Evolutionary conservation across 805 yeast species (phyloP).

Genomic region (Teunomyces funiuensis): DNA sequence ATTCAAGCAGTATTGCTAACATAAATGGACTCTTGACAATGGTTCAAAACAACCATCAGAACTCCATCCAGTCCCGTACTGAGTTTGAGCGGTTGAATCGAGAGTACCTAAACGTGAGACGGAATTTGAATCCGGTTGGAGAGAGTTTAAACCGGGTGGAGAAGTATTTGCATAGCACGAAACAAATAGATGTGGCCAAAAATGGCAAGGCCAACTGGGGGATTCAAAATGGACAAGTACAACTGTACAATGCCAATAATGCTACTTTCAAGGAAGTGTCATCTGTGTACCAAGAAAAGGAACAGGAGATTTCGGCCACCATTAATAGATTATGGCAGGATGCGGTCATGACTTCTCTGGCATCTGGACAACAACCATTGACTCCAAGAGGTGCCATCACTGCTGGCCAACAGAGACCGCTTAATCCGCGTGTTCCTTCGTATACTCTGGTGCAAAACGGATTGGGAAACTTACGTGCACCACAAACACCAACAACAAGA

Average conservation of each 20-base stretch:
- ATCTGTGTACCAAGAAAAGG: constrained; percentile 30
- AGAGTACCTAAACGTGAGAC: constrained; percentile 67
- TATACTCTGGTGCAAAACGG: constrained; percentile 15
- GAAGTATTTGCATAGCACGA: constrained; percentile 14
- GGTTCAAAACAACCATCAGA: constrained; percentile 35
- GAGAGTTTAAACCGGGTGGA: constrained; percentile 58
- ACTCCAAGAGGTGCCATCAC: constrained; percentile 8
- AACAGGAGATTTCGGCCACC: constrained; percentile 23
- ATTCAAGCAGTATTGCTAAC: constrained; percentile 15
- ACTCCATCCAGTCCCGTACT: constrained; percentile 61
- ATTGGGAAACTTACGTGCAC: constrained; percentile 14
- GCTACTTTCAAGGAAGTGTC: constrained; percentile 37
- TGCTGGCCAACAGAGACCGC: constrained; percentile 14
- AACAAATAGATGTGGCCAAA: constrained; percentile 27
- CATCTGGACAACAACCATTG: constrained; percentile 11
- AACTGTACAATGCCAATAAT: constrained; percentile 15
- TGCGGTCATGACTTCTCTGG: constrained; percentile 19
- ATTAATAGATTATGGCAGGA: constrained; percentile 42
- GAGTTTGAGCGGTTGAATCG: constrained; percentile 77
- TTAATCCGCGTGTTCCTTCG: constrained; percentile 21
- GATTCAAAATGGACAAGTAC: constrained; percentile 1
- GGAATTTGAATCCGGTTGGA: constrained; percentile 68
- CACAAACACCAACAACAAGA: constrained; percentile 33
- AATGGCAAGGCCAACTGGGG: constrained; percentile 8
- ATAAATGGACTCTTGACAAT: constrained; percentile 28